phyloP scores from a whole-genome alignment of 192 early-diverging fungal species.

The Mortierella alpina region DNA sequence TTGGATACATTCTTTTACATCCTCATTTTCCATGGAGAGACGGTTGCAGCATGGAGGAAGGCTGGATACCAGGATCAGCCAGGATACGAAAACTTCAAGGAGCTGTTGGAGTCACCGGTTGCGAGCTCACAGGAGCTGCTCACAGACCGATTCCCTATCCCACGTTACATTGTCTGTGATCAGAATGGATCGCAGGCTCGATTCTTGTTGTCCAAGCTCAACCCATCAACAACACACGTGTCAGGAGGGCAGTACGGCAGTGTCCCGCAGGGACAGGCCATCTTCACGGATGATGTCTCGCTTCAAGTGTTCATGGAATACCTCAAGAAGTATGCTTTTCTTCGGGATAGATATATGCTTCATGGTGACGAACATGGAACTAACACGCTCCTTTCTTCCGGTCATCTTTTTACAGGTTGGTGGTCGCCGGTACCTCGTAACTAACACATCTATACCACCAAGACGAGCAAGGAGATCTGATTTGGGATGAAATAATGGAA shows the following conservation, averaged over 20 bases:
- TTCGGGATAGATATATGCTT: background rate
- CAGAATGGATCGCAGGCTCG: constrained; percentile 98
- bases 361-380: background rate
- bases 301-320: constrained; percentile 98
- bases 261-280: constrained; percentile 79
- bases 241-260: constrained; percentile 77
- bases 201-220: constrained; percentile 97
- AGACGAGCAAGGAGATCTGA: background rate
- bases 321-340: constrained; percentile 76
- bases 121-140: constrained; percentile 91
- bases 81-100: constrained; percentile 94
- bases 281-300: constrained; percentile 98
- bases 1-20: constrained; percentile 99
- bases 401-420: constrained; percentile 22
- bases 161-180: constrained; percentile 98
- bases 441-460: constrained; percentile 14
- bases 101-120: constrained; percentile 90
- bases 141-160: constrained; percentile 94
- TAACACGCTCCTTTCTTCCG: background rate
- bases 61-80: constrained; percentile 96
- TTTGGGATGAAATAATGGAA: background rate
- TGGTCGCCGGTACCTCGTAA: constrained; percentile 51
- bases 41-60: constrained; percentile 96
- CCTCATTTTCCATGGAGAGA: constrained; percentile 98
- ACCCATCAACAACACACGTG: constrained; percentile 97